Evolutionary conservation across 805 yeast species (phyloP).

Genomic region (Yarrowia sp.): DNA sequence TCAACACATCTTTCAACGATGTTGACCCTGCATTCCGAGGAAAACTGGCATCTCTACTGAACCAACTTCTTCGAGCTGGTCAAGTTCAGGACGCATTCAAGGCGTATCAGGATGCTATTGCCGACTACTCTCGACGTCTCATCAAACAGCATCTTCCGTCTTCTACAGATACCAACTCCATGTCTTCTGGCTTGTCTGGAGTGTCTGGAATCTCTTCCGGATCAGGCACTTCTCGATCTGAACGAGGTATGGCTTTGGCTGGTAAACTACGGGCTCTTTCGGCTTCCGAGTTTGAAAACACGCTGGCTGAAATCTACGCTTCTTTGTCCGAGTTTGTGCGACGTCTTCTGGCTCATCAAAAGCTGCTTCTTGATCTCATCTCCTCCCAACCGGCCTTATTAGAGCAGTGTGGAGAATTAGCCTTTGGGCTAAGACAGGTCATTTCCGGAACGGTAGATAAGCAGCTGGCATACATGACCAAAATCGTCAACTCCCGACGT

Average conservation of each 20-base stretch:
- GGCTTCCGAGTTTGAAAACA: conserved; percentile 69
- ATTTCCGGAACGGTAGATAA: conserved; percentile 72
- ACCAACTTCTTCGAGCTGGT: conserved; percentile 60
- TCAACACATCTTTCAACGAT: conserved; percentile 9
- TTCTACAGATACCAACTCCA: conserved; percentile 39
- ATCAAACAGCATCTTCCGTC: conserved; percentile 64
- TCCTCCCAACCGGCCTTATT: conserved; percentile 43
- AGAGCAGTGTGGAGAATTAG: conserved; percentile 49
- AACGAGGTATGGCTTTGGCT: conserved; percentile 45
- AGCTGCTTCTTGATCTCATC: conserved; percentile 69
- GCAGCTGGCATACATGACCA: conserved; percentile 48
- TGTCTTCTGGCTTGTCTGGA: conserved; percentile 27
- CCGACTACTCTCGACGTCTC: conserved; percentile 67
- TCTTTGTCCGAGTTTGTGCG: conserved; percentile 69
- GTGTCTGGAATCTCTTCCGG: neutral
- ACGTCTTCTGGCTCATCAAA: conserved; percentile 75
- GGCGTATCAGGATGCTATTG: conserved; percentile 64
- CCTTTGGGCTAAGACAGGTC: conserved; percentile 51
- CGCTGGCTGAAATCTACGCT: conserved; percentile 61
- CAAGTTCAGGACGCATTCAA: conserved; percentile 60
- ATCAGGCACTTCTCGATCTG: conserved; percentile 32
- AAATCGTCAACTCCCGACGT: conserved; percentile 72
- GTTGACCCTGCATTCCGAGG: conserved; percentile 40
- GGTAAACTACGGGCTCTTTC: conserved; percentile 60
- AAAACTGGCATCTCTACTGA: conserved; percentile 48